Evolutionary conservation across 2,329 filamentous ascomycete genomes (phyloP).

Genomic region (Fusarium sp.): DNA sequence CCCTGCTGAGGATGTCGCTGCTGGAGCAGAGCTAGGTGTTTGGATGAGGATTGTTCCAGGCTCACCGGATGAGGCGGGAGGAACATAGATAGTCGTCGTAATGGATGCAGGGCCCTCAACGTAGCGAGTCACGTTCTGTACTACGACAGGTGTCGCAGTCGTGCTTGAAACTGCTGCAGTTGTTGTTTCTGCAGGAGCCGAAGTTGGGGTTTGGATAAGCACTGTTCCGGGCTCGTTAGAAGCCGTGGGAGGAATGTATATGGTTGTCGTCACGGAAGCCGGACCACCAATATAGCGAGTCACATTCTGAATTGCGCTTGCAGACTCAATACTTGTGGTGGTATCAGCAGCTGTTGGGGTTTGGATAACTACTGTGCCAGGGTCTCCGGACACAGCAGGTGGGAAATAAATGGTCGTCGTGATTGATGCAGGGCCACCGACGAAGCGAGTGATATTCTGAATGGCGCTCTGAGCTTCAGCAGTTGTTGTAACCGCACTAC

Average conservation of each 20-base stretch:
- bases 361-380: conserved; percentile 12
- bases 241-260: background rate
- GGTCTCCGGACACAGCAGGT: conserved; percentile 10
- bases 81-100: background rate
- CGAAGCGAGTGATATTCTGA: conserved; percentile 1
- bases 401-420: conserved; percentile 11
- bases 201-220: conserved; percentile 18
- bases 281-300: conserved; percentile 6
- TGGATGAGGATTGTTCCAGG: conserved; percentile 17
- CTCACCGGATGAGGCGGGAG: background rate
- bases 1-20: background rate
- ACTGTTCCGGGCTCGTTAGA: background rate
- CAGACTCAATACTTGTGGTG: background rate
- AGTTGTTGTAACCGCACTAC: background rate
- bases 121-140: background rate
- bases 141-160: too few relatives aligned
- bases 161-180: background rate
- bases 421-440: conserved; percentile 17
- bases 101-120: conserved; percentile 11
- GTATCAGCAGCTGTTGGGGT: background rate
- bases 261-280: background rate
- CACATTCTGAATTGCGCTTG: conserved; percentile 10
- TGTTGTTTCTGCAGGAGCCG: background rate
- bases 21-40: background rate
- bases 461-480: background rate